Evolutionary conservation across 768 basidiomycete species (phyloP).

Genomic region (Gymnopilus dilepis): DNA sequence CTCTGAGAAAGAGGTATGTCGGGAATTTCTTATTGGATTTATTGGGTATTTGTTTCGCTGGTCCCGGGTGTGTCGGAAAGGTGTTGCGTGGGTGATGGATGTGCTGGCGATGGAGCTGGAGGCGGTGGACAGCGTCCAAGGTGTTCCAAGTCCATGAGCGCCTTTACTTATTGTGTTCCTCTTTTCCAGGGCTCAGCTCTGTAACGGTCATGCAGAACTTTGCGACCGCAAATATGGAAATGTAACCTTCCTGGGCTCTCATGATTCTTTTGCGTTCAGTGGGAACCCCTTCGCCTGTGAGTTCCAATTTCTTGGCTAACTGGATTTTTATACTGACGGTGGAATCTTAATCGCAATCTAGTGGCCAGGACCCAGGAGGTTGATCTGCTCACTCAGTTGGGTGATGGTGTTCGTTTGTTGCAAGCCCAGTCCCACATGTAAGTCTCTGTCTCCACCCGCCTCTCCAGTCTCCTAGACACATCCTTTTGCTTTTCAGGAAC

Average conservation of each 20-base stretch:
- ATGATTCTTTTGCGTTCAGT: constrained; percentile 61
- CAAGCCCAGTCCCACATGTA: constrained; percentile 59
- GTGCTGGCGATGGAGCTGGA: background rate
- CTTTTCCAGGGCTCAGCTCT: constrained; percentile 45
- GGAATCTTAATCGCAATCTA: constrained; percentile 14
- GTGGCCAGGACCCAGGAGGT: constrained; percentile 55
- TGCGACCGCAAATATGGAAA: constrained; percentile 62
- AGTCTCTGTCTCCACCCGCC: constrained; percentile 6
- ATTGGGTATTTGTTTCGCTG: background rate
- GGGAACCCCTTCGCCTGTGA: constrained; percentile 50
- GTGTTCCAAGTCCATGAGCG: background rate
- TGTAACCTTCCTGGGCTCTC: constrained; percentile 52
- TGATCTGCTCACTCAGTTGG: constrained; percentile 49
- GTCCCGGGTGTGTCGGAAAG: background rate
- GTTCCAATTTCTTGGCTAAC: constrained; percentile 20
- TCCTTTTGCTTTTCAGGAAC: constrained; percentile 19
- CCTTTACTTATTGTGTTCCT: background rate
- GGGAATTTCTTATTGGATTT: background rate
- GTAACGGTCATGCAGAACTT: constrained; percentile 68
- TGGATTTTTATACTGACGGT: background rate
- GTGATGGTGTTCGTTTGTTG: constrained; percentile 52
- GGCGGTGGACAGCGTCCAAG: background rate
- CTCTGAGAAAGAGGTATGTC: constrained; percentile 27
- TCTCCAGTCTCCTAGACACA: background rate
- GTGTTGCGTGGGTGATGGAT: constrained; percentile 2